Percentiles rank a stretch among this genome's conserved stretches.
Conservation (phyloP, 2,329 filamentous ascomycete species). For the Teratosphaeria nubilosa region DNA sequence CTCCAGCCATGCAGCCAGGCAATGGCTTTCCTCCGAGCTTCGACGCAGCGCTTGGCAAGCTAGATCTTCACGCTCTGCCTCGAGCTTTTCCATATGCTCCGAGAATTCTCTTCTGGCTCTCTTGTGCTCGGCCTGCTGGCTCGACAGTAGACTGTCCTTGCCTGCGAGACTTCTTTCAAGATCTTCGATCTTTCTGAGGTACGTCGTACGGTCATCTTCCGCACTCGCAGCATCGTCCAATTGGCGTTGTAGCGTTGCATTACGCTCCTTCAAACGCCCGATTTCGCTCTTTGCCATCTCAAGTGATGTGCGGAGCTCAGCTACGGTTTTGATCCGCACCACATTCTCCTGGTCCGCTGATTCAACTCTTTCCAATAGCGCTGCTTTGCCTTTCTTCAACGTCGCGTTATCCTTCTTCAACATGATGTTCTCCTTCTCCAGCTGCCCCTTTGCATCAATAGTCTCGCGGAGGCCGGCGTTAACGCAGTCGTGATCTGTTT, state of each 20-base stretch:
- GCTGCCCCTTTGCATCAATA: background rate
- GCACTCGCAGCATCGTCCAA: background rate
- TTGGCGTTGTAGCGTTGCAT: background rate
- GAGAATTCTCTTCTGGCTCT: background rate
- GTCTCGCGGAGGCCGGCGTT: background rate
- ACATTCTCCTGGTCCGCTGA: background rate
- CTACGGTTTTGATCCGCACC: background rate
- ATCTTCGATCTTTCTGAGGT: background rate
- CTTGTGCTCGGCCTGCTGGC: background rate
- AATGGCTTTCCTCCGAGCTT: background rate
- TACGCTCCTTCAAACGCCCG: background rate
- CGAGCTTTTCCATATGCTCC: background rate
- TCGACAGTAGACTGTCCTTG: background rate
- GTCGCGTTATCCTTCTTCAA: background rate
- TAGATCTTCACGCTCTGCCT: background rate
- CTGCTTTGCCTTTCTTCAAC: background rate
- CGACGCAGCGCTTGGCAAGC: background rate
- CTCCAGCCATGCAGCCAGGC: background rate
- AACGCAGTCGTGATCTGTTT: background rate
- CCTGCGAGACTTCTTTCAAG: background rate
- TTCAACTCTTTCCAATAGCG: background rate
- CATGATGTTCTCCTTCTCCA: background rate
- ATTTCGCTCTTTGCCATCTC: background rate
- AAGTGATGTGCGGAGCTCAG: background rate
- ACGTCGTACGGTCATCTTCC: background rate